Evolutionary conservation across 345 rosid genomes (phyloP), one percentile per base, ranked within the genome.

Genomic region (Rhodomyrtus tomentosa): DNA sequence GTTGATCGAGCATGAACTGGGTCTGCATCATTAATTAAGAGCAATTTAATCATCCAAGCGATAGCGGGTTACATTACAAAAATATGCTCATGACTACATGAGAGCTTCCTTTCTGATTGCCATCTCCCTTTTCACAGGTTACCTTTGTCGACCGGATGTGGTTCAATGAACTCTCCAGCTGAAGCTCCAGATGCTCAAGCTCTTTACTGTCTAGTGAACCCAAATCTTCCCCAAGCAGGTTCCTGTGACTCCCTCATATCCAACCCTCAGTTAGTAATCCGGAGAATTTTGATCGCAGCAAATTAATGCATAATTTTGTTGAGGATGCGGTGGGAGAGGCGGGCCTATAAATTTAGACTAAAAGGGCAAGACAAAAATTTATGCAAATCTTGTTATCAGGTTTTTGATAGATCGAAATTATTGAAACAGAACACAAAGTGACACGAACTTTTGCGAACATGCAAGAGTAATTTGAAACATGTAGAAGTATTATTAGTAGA

Each of bases 191-290:
- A 85, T 93, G 93, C 85, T 95, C 98, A 62, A 95, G 89, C 83
- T 93, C 98, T 89, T 91, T 95, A 2, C 93, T 80, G 86, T 84
- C 84, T 21, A 95, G 82, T 10, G 92, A 92, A 40, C 90, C 96
- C 86, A 95, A 85, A 80, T 95, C 98, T 86, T 95, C 98, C 24
- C 98, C 98, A 86, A 93, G 96, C 73, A 95, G 91, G 89, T 95
- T 95, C 89, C 98, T 95, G 82, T 87, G 88, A 42, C 79, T 68
- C 45, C 4, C 45, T 81, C 55, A 51, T 13, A 21, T 50, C 40
- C 40, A 51, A 50, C 32, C 50, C 20, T 45, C 83, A 10, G n/a
- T 50, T 49, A 50, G 20, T 25, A 42, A 72, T 7, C 15, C 81
- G 84, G 50, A 18, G 27, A 42, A n/a, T 12, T 58, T 18, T 27